Evolutionary conservation across 225 moss, liverwort and hornwort genomes (phyloP).

Genomic region (Physcomitrellopsis africana): DNA sequence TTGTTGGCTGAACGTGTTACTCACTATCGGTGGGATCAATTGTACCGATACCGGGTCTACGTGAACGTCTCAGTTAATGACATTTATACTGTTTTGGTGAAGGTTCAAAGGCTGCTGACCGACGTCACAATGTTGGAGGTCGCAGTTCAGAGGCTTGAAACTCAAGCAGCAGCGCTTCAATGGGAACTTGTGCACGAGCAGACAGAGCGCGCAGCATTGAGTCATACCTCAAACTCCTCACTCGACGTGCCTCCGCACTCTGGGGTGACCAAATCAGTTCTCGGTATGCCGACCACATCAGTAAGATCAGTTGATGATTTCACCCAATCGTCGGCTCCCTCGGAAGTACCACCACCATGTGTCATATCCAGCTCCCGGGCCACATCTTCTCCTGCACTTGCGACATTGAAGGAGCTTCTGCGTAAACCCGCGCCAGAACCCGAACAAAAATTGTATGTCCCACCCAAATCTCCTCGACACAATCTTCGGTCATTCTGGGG

Average conservation of each 20-base stretch:
- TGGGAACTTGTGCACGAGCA: constrained; percentile 60
- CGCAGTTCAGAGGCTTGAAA: constrained; percentile 67
- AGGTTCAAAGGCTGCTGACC: constrained; percentile 53
- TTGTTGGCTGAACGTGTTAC: too few species aligned
- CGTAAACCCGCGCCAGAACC: constrained; percentile 29
- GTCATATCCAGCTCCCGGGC: neutral
- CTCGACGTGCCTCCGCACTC: constrained; percentile 5
- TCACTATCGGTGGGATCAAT: too few species aligned
- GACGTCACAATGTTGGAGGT: constrained; percentile 74
- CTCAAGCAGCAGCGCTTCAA: constrained; percentile 51
- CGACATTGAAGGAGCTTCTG: constrained; percentile 50
- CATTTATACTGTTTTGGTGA: too few species aligned
- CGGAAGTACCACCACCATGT: too few species aligned
- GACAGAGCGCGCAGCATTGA: constrained; percentile 56
- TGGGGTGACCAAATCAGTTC: neutral
- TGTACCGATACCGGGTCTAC: too few species aligned
- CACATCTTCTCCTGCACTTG: constrained; percentile 18
- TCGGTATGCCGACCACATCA: constrained; percentile 4
- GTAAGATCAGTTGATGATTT: neutral
- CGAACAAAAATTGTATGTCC: neutral
- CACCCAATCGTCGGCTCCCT: too few species aligned
- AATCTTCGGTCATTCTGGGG: constrained; percentile 41
- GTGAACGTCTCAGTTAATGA: too few species aligned
- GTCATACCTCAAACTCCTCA: constrained; percentile 29
- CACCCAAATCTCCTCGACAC: constrained; percentile 24